A percentile compares a stretch with the other conserved stretches of the same genome.
Conservation (phyloP, 2,329 filamentous ascomycete genomes). For the Pseudogymnoascus sp. region DNA sequence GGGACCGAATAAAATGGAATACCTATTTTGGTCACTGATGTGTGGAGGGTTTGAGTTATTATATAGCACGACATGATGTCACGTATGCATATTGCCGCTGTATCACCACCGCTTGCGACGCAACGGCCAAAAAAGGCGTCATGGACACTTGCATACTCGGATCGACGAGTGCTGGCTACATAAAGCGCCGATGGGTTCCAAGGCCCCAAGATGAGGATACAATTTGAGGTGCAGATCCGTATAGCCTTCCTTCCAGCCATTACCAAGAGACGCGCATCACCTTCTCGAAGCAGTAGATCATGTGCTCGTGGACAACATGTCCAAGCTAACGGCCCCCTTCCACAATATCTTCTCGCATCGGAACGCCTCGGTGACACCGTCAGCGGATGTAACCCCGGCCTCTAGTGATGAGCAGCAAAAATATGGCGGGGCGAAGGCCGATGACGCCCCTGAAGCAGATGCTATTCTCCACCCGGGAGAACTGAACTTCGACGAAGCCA, state of each 20-base stretch:
- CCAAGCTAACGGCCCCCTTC: neutral
- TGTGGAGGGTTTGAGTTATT: neutral
- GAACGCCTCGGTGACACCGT: neutral
- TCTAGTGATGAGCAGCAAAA: neutral
- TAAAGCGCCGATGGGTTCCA: neutral
- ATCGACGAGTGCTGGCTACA: neutral
- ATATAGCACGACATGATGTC: neutral
- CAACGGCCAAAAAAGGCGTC: neutral
- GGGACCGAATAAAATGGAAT: neutral
- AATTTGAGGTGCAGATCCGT: neutral
- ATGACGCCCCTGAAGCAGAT: neutral
- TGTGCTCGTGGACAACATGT: neutral
- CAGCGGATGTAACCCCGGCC: neutral
- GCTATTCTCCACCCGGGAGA: conserved; percentile 8
- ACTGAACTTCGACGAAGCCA: conserved; percentile 16
- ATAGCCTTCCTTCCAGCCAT: neutral
- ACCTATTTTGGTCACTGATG: neutral
- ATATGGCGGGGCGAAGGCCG: neutral
- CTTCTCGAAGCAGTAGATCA: neutral
- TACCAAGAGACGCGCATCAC: neutral
- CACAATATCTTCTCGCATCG: neutral
- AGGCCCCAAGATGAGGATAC: neutral
- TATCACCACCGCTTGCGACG: neutral
- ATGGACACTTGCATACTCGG: neutral
- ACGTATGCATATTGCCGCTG: neutral